Base-by-base conservation (phyloP, 1,139 yeast genomes). In the Blastobotrys serpentis region DNA sequence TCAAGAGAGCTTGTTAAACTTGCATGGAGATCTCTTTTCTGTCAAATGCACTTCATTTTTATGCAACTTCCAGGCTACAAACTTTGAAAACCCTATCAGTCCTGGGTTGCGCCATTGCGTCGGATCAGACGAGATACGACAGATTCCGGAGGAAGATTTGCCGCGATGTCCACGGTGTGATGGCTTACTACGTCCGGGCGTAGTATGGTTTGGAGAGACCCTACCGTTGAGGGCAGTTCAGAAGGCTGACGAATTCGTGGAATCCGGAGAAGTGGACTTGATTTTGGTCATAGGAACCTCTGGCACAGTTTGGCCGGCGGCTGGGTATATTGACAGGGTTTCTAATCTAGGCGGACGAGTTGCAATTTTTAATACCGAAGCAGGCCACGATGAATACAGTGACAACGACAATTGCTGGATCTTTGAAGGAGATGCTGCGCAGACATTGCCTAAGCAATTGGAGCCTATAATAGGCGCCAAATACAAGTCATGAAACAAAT, bases 151-250 rank as follows among this genome's bases (percentile, higher is more conserved):
- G 43, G 63, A 67, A 1, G 81, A 81, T 1, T 71, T 87, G n/a
- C 96, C 96, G 1, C 74, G 64, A 42, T 89, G 97, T 62, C 95
- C 96, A 0, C 68, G 70, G 7, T 88, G 97, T 61, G 64, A 70
- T 10, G 81, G 81, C 0, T 64, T 86, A 18, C 66, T 88, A 49
- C 72, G 96, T 22, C 96, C 97, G 0, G 96, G 94, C 0, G 94
- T 89, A 4, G 92, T 87, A 2, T 88, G 96, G 96, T 87, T 84
- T 67, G 96, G 96, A 3, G 97, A 88, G 64, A 76, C 88, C 8
- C 68, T 88, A 43, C 87, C 95, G 0, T 66, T 86, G 50, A 69
- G 69, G 43, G 75, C 75, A 8, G 75, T 88, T 50, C 82, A 81
- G 52, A 69, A 69, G 34, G 86, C 88, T 3, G 96, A 88, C 67